Base-by-base conservation (phyloP, 2,329 filamentous ascomycete genomes). In the Tolypocladium ovalisporum region DNA sequence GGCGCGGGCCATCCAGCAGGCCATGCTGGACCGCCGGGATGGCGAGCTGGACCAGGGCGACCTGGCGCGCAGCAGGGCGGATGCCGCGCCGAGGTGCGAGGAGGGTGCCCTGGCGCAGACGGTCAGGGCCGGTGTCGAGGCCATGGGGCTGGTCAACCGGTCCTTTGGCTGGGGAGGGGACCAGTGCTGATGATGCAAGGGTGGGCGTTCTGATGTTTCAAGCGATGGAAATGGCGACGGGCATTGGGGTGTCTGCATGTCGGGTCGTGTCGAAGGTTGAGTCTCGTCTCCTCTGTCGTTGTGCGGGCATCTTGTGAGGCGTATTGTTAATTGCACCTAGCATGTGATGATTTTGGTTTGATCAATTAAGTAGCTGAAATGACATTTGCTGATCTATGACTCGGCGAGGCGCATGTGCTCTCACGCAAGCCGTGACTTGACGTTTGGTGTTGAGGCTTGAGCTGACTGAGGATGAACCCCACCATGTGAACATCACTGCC, bases 11-110 rank as follows among this genome's bases (percentile, higher is more conserved):
- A 81, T 90, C 55, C 74, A 76, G 59, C 76, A 77, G 51, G 81
- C 86, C 12, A 82, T 85, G 1, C 66, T 87, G 57, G 78, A 80
- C 55, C 77, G 82, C 58, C 77, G 78, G 40, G 77, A 84, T 64
- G 77, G 77, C 3, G 73, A 75, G 27, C 73, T 88, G 19, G 79
- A 80, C 40, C 81, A 83, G 61, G 74, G 75, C 15, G 84, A 88
- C 63, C 74, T 85, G 71, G 75, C 54, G 71, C 77, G 58, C 42
- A 77, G 58, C 42, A 47, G 37, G 65, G 74, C 58, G 15, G 63
- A 65, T 10, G 60, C 58, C 17, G 62, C 63, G 6, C 64, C 56
- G 35, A 62, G 70, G 32, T 72, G 73, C 0, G 74, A 72, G 1
- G 74, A 72, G 54, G n/a, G n/a, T n/a, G 62, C 68, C 2, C 73